These are phyloP conservation scores for Geranium brycei DNA, from an alignment of 345 rosid species.

Conservation along the genomic window DNA sequence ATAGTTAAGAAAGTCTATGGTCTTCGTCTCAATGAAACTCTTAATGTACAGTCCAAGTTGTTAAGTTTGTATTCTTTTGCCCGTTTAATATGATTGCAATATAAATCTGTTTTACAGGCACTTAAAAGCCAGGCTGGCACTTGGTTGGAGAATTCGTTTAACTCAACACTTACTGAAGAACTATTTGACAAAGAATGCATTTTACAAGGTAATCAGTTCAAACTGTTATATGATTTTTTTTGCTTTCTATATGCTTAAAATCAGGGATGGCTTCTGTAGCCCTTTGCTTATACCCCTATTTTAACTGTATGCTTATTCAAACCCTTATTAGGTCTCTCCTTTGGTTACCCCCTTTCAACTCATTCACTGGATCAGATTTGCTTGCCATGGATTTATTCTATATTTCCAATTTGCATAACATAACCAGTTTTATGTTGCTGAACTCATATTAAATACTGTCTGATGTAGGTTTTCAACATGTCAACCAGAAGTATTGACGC, in stretches of 20 bases:
- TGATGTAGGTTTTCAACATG: constrained; percentile 68
- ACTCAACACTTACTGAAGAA: constrained; percentile 78
- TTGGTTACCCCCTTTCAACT: no score
- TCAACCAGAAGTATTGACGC: constrained; percentile 81
- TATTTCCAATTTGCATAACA: no score
- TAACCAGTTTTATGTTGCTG: neutral
- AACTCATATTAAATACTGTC: neutral
- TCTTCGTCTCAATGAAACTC: no score
- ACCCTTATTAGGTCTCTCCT: neutral
- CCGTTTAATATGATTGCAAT: neutral
- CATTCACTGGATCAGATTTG: no score
- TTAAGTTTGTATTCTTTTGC: neutral
- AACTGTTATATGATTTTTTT: no score
- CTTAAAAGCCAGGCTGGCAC: constrained; percentile 70
- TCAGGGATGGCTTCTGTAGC: neutral
- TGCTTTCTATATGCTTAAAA: neutral
- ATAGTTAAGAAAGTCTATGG: no score
- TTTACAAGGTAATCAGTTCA: constrained; percentile 61
- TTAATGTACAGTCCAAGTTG: no score
- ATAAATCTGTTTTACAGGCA: constrained; percentile 36
- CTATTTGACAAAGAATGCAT: constrained; percentile 83
- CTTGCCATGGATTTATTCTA: no score
- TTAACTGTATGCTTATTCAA: no score
- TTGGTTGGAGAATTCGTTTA: constrained; percentile 91
- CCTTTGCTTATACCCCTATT: neutral